Evolutionary conservation across 2,329 filamentous ascomycete species (phyloP).

Genomic region (Alternaria sp.): DNA sequence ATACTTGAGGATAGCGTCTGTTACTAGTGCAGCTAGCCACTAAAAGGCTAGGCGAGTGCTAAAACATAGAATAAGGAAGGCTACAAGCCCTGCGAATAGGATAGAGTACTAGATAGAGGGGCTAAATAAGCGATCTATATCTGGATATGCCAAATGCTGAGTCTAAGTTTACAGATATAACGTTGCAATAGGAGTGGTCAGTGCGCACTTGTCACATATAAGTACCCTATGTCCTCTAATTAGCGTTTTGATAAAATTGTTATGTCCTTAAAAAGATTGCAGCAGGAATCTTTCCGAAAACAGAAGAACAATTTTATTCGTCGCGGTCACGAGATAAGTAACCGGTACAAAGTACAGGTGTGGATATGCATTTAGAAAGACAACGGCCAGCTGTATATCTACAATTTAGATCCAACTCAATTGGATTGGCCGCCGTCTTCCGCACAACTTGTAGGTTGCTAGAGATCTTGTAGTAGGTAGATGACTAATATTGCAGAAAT

Average conservation of each 20-base stretch:
- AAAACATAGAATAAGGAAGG: slow-evolving; percentile 12
- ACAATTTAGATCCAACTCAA: slow-evolving; percentile 21
- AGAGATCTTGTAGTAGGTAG: not conserved
- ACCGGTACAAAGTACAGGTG: slow-evolving; percentile 22
- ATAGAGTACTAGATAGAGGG: slow-evolving; percentile 16
- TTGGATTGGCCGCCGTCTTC: slow-evolving; percentile 21
- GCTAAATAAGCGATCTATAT: slow-evolving; percentile 12
- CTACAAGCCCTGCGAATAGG: slow-evolving; percentile 5
- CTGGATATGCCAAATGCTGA: not conserved
- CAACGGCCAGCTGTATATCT: slow-evolving; percentile 26
- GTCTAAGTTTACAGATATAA: slow-evolving; percentile 13
- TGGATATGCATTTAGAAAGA: slow-evolving; percentile 28
- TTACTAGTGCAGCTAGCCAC: slow-evolving; percentile 14
- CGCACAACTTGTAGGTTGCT: slow-evolving; percentile 15
- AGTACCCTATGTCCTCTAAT: slow-evolving; percentile 12
- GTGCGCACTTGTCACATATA: slow-evolving; percentile 17
- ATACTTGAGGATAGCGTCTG: slow-evolving; percentile 14
- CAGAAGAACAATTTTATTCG: slow-evolving; percentile 26
- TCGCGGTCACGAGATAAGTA: slow-evolving; percentile 23
- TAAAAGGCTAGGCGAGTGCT: not conserved
- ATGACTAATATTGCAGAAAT: slow-evolving; percentile 8
- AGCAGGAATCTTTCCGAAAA: slow-evolving; percentile 29
- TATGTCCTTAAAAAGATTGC: slow-evolving; percentile 26
- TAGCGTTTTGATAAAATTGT: slow-evolving; percentile 8
- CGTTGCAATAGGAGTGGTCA: slow-evolving; percentile 5